Conservation (phyloP, 1,284 basidiomycete genomes). For the Ustilago tritici region DNA sequence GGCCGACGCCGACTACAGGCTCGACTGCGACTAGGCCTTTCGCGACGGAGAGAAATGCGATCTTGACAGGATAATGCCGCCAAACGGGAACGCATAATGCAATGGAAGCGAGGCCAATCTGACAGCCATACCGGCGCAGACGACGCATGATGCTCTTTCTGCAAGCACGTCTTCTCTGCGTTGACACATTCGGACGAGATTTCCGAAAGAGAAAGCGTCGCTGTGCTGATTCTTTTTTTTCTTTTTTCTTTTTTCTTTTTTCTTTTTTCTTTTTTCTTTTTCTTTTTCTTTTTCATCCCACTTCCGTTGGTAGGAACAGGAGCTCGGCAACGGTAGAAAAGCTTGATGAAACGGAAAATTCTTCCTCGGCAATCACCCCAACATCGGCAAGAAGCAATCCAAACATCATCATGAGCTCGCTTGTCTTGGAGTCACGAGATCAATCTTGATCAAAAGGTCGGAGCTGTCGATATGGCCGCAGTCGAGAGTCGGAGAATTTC, state of each 20-base stretch:
- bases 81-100: neutral
- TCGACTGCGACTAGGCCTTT: neutral
- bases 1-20: too few species aligned
- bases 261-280: too few species aligned
- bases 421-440: neutral
- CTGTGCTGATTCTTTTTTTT: neutral
- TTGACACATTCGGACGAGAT: constrained; percentile 1
- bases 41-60: neutral
- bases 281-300: neutral
- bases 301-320: neutral
- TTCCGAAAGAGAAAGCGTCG: neutral
- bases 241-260: too few species aligned
- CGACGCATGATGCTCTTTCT: neutral
- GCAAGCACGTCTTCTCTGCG: neutral
- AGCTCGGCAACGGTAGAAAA: constrained; percentile 2
- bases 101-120: constrained; percentile 1
- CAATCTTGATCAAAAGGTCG: neutral
- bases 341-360: neutral
- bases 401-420: constrained; percentile 3
- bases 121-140: neutral
- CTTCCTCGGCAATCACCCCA: neutral
- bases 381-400: neutral
- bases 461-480: neutral
- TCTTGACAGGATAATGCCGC: neutral
- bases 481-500: constrained; percentile 2